phyloP scores from a whole-genome alignment of 2,329 filamentous ascomycete genomes.

The Graphilbum sp. region DNA sequence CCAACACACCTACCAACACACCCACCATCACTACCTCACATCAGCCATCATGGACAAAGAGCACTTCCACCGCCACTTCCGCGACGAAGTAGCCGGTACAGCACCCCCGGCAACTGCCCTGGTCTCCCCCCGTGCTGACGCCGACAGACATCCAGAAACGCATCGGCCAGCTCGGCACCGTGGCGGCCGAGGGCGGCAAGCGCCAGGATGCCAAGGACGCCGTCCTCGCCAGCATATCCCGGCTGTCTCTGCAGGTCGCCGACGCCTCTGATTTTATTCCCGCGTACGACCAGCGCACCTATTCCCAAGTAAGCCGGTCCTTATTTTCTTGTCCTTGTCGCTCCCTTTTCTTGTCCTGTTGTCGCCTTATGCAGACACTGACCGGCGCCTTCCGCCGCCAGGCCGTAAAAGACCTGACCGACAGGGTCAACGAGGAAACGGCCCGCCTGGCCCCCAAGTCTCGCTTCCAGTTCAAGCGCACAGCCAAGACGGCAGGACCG shows the following conservation, averaged over 20 bases:
- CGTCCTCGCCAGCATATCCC: constrained; percentile 62
- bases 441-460: constrained; percentile 54
- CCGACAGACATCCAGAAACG: constrained; percentile 54
- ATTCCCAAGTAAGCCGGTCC: constrained; percentile 46
- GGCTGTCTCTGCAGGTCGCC: constrained; percentile 67
- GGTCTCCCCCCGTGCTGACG: neutral
- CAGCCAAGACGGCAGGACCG: constrained; percentile 3
- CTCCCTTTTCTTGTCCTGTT: too few relatives aligned
- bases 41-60: neutral
- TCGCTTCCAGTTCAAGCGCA: constrained; percentile 64
- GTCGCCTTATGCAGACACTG: too few relatives aligned
- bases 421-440: constrained; percentile 57
- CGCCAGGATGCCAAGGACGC: constrained; percentile 68
- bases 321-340: neutral
- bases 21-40: too few relatives aligned
- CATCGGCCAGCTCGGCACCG: constrained; percentile 50
- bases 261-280: constrained; percentile 72
- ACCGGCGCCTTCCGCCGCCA: constrained; percentile 19
- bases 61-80: neutral
- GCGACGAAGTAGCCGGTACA: neutral
- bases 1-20: too few relatives aligned
- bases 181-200: constrained; percentile 51
- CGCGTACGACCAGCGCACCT: constrained; percentile 77
- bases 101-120: neutral
- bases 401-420: constrained; percentile 66